Base-by-base conservation (phyloP, 371 early-diverging fungal species). In the Actinomortierella ambigua region DNA sequence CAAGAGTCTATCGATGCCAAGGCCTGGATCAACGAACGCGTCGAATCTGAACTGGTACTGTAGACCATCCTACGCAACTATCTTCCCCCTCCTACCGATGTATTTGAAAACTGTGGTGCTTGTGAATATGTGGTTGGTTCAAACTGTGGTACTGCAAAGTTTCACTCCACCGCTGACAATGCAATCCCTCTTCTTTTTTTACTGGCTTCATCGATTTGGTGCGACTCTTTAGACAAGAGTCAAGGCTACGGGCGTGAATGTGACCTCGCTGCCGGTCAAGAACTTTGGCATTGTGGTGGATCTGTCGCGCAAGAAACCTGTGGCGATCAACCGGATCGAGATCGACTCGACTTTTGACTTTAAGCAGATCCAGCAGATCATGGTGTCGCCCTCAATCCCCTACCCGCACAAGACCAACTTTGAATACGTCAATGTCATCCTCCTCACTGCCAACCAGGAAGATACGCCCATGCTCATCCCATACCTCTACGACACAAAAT, bases 211-310 rank as follows among this genome's bases (percentile, higher is more conserved):
- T n/a, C n/a, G n/a, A n/a, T n/a, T n/a, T n/a, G n/a, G n/a, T n/a
- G n/a, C n/a, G n/a, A n/a, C n/a, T n/a, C 1, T 23, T 28, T 68
- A 85, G 85, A 81, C 80, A 62, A 82, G 85, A 61, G 80, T 85
- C 61, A 65, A 75, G 42, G 67, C 82, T 26, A 78, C 82, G 6
- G 85, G 85, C 23, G 79, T 84, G 2, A 79, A 63, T 42, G 81
- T 83, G 8, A 62, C 78, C 18, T 78, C 84, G 11, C 57, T 83
- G 34, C 69, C 76, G 53, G 83, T 82, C 34, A 80, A 78, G 50
- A 88, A 88, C 64, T 88, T 82, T 69, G 88, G 88, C 17, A 68
- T 88, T n/a, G 77, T 86, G 15, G 78, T 83, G 11, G 81, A 86
- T 47, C 75, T 84, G 52, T 67, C 75, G 13, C 81, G 83, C 41